A percentile compares a stretch with the other conserved stretches of the same genome.
These are phyloP conservation scores for Aquilaria malaccensis DNA, from an alignment of 345 rosid species.

Conservation along the genomic window DNA sequence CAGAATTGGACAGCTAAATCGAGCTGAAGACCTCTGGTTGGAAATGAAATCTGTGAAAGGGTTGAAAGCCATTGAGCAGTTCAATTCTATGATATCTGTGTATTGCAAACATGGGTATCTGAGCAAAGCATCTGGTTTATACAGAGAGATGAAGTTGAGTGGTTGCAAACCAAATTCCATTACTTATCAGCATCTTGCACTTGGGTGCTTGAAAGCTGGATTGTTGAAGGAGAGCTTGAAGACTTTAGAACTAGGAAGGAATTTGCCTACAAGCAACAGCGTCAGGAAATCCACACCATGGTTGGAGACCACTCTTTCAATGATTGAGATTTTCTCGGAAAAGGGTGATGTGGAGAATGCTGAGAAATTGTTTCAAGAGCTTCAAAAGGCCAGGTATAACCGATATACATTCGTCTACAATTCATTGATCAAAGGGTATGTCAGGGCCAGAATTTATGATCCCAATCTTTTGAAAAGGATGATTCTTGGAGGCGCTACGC, in stretches of 20 bases:
- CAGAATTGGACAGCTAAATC: conserved; percentile 40
- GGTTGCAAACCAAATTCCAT: conserved; percentile 74
- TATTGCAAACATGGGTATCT: conserved; percentile 59
- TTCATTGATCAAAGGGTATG: conserved; percentile 72
- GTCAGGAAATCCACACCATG: conserved; percentile 70
- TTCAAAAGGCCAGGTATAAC: conserved; percentile 54
- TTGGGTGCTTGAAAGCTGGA: conserved; percentile 75
- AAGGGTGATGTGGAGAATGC: conserved; percentile 64
- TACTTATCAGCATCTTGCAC: conserved; percentile 72
- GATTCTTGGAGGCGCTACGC: conserved; percentile 87
- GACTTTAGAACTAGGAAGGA: conserved; percentile 50
- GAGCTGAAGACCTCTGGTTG: conserved; percentile 77
- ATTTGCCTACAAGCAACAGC: conserved; percentile 35
- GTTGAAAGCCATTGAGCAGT: conserved; percentile 61
- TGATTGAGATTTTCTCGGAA: conserved; percentile 65
- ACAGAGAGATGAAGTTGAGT: conserved; percentile 50
- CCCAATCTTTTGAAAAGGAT: conserved; percentile 79
- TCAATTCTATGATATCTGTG: conserved; percentile 66
- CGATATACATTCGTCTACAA: conserved; percentile 78
- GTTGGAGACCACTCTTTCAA: conserved; percentile 79
- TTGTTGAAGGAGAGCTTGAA: conserved; percentile 58
- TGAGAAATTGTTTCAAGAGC: conserved; percentile 70
- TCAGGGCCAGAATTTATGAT: conserved; percentile 58
- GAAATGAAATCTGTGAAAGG: conserved; percentile 59
- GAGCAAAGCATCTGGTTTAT: conserved; percentile 51